Base-by-base conservation (phyloP, 2,329 filamentous ascomycete species). In the Colletotrichum musicola region DNA sequence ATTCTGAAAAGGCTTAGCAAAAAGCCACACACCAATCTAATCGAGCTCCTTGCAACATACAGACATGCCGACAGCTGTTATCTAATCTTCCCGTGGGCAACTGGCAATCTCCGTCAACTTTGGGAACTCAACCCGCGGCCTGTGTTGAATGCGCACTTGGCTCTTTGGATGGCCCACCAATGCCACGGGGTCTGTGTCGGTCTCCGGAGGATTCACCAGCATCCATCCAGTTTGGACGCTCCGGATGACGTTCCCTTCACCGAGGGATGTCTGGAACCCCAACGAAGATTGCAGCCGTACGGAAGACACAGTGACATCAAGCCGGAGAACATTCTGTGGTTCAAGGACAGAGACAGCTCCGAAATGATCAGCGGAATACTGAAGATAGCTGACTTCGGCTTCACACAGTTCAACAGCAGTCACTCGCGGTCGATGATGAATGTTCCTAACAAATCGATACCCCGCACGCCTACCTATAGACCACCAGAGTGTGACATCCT, bases 231-330 rank as follows among this genome's bases (percentile, higher is more conserved):
- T n/a, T n/a, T n/a, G n/a, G n/a, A n/a, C n/a, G n/a, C n/a, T n/a
- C n/a, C n/a, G n/a, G n/a, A n/a, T n/a, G n/a, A n/a, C n/a, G n/a
- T n/a, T n/a, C n/a, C n/a, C n/a, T n/a, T n/a, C n/a, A n/a, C n/a
- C n/a, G n/a, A n/a, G n/a, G n/a, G n/a, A n/a, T n/a, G n/a, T n/a
- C n/a, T n/a, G n/a, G n/a, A n/a, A n/a, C n/a, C n/a, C n/a, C n/a
- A n/a, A n/a, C n/a, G n/a, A n/a, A n/a, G n/a, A n/a, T n/a, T n/a
- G n/a, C n/a, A n/a, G 22, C 16, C 14, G 5, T 62, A 25, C n/a
- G 62, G 62, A 1, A 35, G 62, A 7, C 62, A 65, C 18, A 9
- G 62, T 14, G 62, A 60, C 4, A 18, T 65, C 20, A 65, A 65
- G 38, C 62, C 62, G 2, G 55, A 65, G 20, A 65, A 65, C 13